Percentiles rank a stretch among this genome's conserved stretches.
Conservation (phyloP, 345 rosid genomes). For the Aegle marmelos region DNA sequence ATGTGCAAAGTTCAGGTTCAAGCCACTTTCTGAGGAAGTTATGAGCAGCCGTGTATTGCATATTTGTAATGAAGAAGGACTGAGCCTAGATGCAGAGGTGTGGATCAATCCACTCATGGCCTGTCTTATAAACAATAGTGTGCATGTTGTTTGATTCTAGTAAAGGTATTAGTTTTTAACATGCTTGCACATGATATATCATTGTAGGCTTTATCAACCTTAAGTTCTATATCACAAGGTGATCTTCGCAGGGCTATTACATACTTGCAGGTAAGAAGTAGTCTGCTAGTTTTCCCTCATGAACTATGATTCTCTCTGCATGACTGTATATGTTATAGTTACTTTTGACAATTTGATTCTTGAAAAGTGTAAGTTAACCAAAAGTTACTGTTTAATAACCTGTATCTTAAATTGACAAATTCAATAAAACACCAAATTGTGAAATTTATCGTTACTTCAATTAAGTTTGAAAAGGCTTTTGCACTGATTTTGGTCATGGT, state of each 20-base stretch:
- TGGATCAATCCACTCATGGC: slow-evolving; percentile 15
- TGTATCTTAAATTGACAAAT: not conserved
- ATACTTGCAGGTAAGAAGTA: slow-evolving; percentile 67
- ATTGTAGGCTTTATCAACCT: slow-evolving; percentile 75
- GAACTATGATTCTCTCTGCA: not conserved
- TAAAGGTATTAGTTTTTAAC: slow-evolving; percentile 5
- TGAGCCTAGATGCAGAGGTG: slow-evolving; percentile 72
- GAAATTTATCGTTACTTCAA: not conserved
- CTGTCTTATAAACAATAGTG: slow-evolving; percentile 12
- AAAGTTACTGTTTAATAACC: not conserved
- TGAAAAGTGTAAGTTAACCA: not conserved
- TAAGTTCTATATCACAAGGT: slow-evolving; percentile 87
- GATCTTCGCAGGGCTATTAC: slow-evolving; percentile 99
- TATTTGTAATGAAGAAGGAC: slow-evolving; percentile 87
- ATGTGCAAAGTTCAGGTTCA: slow-evolving; percentile 98
- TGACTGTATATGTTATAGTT: not conserved
- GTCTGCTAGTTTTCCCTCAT: not conserved
- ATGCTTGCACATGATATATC: slow-evolving; percentile 10
- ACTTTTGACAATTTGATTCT: not conserved
- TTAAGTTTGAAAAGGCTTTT: not conserved
- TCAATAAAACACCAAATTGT: not conserved
- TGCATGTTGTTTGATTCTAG: not conserved
- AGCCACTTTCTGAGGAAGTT: slow-evolving; percentile 92
- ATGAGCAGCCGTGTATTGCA: slow-evolving; percentile 75
- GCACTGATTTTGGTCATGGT: not conserved